phyloP scores from a whole-genome alignment of 441 rosid genomes.

The Populus trichocarpa region DNA sequence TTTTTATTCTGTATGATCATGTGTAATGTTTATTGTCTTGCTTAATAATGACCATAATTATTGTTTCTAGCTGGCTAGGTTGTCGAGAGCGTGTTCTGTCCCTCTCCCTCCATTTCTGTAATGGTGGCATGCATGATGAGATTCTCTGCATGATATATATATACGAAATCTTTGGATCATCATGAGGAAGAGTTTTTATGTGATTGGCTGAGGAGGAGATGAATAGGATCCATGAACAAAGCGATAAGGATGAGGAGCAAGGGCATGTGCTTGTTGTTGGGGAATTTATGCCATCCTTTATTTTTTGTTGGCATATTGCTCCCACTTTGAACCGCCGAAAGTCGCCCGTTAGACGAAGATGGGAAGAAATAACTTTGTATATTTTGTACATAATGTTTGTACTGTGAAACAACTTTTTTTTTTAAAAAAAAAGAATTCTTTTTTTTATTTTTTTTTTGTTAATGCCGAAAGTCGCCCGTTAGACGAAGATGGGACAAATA shows the following conservation, averaged over 20 bases:
- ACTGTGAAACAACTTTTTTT: no score
- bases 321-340: background rate
- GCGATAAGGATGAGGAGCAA: slow-evolving; percentile 28
- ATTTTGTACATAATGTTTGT: background rate
- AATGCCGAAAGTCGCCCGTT: no score
- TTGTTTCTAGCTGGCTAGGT: background rate
- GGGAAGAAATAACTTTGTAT: background rate
- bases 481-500: no score
- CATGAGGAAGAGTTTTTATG: no score
- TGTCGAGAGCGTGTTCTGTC: slow-evolving; percentile 11
- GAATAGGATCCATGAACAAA: slow-evolving; percentile 27
- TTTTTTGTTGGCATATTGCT: background rate
- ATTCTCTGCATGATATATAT: slow-evolving; percentile 12
- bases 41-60: slow-evolving; percentile 13
- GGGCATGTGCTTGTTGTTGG: slow-evolving; percentile 30
- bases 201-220: slow-evolving; percentile 19
- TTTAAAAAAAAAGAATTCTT: no score
- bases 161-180: no score
- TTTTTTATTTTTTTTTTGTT: no score
- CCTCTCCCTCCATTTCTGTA: background rate
- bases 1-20: background rate
- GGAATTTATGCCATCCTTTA: slow-evolving; percentile 14
- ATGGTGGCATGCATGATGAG: background rate
- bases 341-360: background rate
- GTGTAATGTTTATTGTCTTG: slow-evolving; percentile 16